These are phyloP conservation scores for Yamadazyma diospyri DNA, from an alignment of 1,139 yeast species.

Conservation along the genomic window DNA sequence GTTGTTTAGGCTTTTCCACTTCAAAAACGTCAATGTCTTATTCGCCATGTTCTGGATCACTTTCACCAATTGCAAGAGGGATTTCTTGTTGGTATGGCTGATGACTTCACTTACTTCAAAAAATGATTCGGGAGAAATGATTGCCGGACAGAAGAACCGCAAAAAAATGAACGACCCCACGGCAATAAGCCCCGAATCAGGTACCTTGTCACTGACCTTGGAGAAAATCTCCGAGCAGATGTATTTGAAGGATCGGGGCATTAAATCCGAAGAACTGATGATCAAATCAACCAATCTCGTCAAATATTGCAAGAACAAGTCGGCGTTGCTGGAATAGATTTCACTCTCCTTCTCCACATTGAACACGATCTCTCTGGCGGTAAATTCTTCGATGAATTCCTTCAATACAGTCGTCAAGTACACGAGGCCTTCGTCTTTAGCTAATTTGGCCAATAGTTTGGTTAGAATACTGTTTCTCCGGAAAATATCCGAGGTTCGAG, in stretches of 20 bases:
- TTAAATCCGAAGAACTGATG: conserved; percentile 47
- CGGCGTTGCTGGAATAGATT: conserved; percentile 26
- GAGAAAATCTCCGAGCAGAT: conserved; percentile 70
- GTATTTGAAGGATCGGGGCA: conserved; percentile 73
- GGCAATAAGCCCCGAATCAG: conserved; percentile 65
- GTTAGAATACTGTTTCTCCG: conserved; percentile 84
- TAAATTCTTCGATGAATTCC: conserved; percentile 54
- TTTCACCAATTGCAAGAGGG: conserved; percentile 79
- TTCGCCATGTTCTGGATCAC: conserved; percentile 87
- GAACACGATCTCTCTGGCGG: conserved; percentile 48
- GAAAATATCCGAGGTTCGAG: conserved; percentile 67
- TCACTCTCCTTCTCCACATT: conserved; percentile 58
- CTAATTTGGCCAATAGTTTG: conserved; percentile 66
- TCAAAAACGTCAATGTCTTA: conserved; percentile 56
- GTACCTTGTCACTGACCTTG: conserved; percentile 62
- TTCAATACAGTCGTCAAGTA: conserved; percentile 53
- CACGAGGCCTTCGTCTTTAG: conserved; percentile 60
- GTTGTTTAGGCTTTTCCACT: conserved; percentile 53
- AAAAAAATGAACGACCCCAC: conserved; percentile 87
- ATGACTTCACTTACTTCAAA: conserved; percentile 45
- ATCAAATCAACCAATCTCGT: conserved; percentile 60
- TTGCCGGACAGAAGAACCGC: conserved; percentile 86
- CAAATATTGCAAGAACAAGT: conserved; percentile 56
- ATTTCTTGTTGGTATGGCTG: conserved; percentile 56
- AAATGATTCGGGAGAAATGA: conserved; percentile 79